Evolutionary conservation across 176 grass and related monocot genomes (phyloP).

Genomic region (Zoysia pacifica): DNA sequence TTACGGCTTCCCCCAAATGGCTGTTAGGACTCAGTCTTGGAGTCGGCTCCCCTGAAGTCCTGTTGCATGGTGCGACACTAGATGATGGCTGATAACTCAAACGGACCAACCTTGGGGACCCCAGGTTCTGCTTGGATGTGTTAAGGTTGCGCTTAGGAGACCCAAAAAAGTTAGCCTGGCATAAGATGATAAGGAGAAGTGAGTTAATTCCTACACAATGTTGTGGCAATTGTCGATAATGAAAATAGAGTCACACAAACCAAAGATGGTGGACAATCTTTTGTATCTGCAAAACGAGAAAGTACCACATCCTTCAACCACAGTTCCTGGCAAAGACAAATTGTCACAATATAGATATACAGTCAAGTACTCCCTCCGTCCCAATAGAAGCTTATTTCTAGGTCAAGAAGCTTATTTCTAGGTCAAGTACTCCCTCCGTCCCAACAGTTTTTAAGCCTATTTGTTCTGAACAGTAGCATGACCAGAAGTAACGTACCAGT

Average conservation of each 20-base stretch:
- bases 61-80: conserved; percentile 46
- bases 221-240: conserved; percentile 28
- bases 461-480: conserved; percentile 22
- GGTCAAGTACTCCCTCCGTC: too few species aligned
- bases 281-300: conserved; percentile 77
- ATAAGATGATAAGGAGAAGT: conserved; percentile 23
- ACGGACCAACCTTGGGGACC: conserved; percentile 47
- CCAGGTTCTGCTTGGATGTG: conserved; percentile 60
- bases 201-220: conserved; percentile 33
- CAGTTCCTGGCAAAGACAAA: conserved; percentile 71
- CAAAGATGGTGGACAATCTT: conserved; percentile 79
- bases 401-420: too few species aligned
- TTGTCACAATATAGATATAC: neutral
- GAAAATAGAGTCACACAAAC: conserved; percentile 50
- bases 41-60: conserved; percentile 44
- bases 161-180: conserved; percentile 77
- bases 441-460: neutral
- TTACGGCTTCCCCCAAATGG: conserved; percentile 87
- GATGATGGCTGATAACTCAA: conserved; percentile 44
- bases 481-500: conserved; percentile 61
- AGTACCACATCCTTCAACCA: conserved; percentile 87
- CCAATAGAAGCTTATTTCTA: too few species aligned
- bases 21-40: conserved; percentile 65
- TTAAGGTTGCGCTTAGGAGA: conserved; percentile 71
- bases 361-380: neutral